Evolutionary conservation across 176 grass and related monocot genomes (phyloP), one percentile per base, ranked within the genome.

Genomic region (Carex cristatella): DNA sequence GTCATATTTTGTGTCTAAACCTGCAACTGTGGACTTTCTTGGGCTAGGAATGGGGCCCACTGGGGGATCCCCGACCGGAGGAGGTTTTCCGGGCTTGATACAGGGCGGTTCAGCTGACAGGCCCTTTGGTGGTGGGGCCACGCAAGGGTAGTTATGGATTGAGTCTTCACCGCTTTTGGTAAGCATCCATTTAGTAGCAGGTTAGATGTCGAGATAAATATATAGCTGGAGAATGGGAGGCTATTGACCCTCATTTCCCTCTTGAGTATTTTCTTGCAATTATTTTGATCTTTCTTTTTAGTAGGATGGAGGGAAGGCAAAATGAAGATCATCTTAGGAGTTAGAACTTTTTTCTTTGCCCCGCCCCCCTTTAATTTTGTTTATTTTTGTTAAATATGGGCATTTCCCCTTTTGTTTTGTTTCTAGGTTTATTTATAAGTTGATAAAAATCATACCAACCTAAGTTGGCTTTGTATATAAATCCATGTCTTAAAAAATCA

Each of bases 1-100:
- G 0, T 68, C 89, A 0, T 63, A 95, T 71, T 95, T 94, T 76
- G 84, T 77, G 2, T 77, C 84, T 4, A 99, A 99, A 71, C 96
- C 96, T 3, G 93, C 96, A 0, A 99, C 96, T 0, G 74, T 99
- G 55, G 96, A 99, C 42, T 95, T 99, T 76, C 81, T 95, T 51
- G 96, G 93, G 0, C 88, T 99, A 0, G 93, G 91, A 5, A 94
- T 99, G 91, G 92, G 91, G 69, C 91, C 83, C 2, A 82, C 88
- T 3, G 91, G 84, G 1, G 90, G 87, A 10, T 42, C 88, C 0
- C 76, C 82, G 1, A 88, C 79, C 15, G 79, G 92, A 19, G 91
- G 87, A 40, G 38, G 38, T 4, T 57, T 94, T 23, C 67, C 94
- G 3, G 84, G 91, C 11, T 89, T 91, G 78, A 90, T 93, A 13